Conservation (phyloP, 148 eudicot genomes). For the Selenicereus undatus region DNA sequence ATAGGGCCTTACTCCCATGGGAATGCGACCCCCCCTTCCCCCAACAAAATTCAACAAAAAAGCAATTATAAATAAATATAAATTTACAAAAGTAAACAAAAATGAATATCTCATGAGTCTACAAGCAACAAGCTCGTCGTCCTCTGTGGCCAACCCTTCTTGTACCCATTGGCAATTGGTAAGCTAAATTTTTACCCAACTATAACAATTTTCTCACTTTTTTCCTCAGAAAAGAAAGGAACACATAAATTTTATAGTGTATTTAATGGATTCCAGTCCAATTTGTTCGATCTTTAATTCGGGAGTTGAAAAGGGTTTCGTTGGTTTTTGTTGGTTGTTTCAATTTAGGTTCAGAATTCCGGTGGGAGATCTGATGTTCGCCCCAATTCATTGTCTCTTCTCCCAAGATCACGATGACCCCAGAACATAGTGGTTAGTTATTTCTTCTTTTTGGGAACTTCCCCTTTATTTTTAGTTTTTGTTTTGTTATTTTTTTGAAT, state of each 20-base stretch:
- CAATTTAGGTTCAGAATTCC: constrained; percentile 21
- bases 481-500: constrained; percentile 1
- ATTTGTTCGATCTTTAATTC: constrained; percentile 10
- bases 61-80: not conserved
- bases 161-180: constrained; percentile 30
- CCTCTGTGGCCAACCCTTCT: constrained; percentile 26
- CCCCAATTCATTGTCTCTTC: constrained; percentile 44
- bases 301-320: constrained; percentile 22
- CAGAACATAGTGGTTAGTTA: constrained; percentile 49
- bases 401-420: constrained; percentile 51
- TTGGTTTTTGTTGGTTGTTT: constrained; percentile 16
- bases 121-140: constrained; percentile 20
- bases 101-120: constrained; percentile 19
- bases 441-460: not conserved
- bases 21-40: too few relatives aligned
- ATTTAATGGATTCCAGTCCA: not conserved
- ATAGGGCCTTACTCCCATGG: too few relatives aligned
- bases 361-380: constrained; percentile 70
- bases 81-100: not conserved
- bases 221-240: not conserved
- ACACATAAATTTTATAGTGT: not conserved
- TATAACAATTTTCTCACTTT: not conserved
- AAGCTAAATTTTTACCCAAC: constrained; percentile 24
- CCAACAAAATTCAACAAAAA: not conserved
- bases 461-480: not conserved